Evolutionary conservation across 31 red algal species (phyloP), one percentile per base, ranked within the genome.

Genomic region (Porphyra umbilicalis): DNA sequence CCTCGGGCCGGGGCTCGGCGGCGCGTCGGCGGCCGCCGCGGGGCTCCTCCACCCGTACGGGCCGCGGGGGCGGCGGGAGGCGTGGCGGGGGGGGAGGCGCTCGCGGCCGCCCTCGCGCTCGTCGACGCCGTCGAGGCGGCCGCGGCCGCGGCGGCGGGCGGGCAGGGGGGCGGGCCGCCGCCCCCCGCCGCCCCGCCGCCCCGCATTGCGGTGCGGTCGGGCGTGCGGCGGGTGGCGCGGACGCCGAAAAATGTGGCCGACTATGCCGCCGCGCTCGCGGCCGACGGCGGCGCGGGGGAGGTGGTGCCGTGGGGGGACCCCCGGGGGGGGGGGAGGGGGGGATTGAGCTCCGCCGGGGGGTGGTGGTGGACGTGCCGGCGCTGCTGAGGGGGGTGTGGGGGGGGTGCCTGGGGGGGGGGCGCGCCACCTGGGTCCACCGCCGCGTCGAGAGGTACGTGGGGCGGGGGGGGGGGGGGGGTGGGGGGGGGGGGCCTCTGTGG

Each of bases 11-110:
- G 82, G 81, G 71, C 25, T 35, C 9, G 94, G 90, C 38, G 94
- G 94, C 35, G 94, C 94, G 6, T 88, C 89, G n/a, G 89, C 89
- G 30, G 94, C 78, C 35, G 89, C 94, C 1, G 94, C 94, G 13
- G 94, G 94, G 2, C 80, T 96, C n/a, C 76, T 96, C 25, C 94
- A 96, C 78, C 84, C 83, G 11, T 96, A 92, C 36, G 81, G 85
- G 7, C 94, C 94, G 34, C 79, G 84, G 29, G 77, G 81, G 35
- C 91, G 90, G 68, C 88, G 39, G 57, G 88, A 85, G 80, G 83
- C 79, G 13, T 93, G 91, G 91, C 81, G 79, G 79, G 71, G 79
- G 18, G 75, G 77, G 31, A 7, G 11, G 57, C 11, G 57, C 25
- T 25, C 25, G 57, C 25, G 11, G 57, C 57, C 20, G 57, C 57